Base-by-base conservation (phyloP, 257 asterid genomes). In the Mitragyna speciosa region DNA sequence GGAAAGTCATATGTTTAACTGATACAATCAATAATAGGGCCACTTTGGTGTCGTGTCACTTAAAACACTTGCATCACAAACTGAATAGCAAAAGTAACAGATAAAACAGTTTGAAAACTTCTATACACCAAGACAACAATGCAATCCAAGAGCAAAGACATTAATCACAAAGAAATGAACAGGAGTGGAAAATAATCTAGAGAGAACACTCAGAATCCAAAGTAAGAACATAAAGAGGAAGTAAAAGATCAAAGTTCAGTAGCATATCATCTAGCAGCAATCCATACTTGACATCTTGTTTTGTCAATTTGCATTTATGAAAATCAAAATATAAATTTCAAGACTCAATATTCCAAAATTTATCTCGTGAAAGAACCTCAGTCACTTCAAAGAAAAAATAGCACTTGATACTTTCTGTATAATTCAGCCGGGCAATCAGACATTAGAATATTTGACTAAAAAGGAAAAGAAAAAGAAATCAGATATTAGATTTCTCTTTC, bases 61-160 rank as follows among this genome's bases (percentile, higher is more conserved):
- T 49, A 6, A 19, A 58, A 41, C 39, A 12, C 70, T 39, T 14
- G 51, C 51, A 75, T 51, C 41, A 59, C 41, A 75, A 43, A 73
- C 48, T 61, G 28, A 43, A 59, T 43, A 76, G 47, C 4, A 11
- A 9, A 0, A 4, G 41, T 7, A 28, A n/a, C 19, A 24, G 41
- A 41, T 43, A 49, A 17, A 61, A 76, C 70, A 76, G 58, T 51
- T n/a, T 72, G 54, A 71, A n/a, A 43, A 58, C 56, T 75, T 36
- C 70, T 59, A 39, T 22, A 39, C 41, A 72, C 28, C 28, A 41
- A 5, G 52, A 75, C 7, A 39, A 59, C 12, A 51, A 59, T 7
- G 41, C 26, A 33, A 15, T n/a, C 39, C 51, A 26, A 47, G 5
- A 58, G 30, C 39, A 76, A n/a, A 76, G 41, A 28, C 43, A 43